A percentile compares a stretch with the other conserved stretches of the same genome.
Evolutionary conservation across 768 basidiomycete species (phyloP).

Genomic region (Termitomyces sp.): DNA sequence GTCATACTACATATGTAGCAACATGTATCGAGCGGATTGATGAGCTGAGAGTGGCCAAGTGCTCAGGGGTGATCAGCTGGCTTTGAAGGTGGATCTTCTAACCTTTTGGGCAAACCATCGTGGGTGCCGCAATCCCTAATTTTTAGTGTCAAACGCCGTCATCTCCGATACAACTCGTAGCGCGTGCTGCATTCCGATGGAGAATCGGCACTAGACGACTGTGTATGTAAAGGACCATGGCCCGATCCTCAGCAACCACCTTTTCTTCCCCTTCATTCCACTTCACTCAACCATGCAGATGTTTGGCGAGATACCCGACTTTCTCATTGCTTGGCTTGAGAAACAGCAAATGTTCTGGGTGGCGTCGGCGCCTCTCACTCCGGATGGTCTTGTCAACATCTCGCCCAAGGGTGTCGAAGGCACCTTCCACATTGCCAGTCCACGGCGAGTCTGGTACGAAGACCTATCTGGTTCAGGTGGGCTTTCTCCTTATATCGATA

Average conservation of each 20-base stretch:
- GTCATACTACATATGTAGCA: not conserved
- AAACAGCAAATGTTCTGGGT: conserved; percentile 71
- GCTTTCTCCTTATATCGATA: conserved; percentile 12
- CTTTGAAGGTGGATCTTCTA: conserved; percentile 5
- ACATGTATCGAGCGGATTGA: not conserved
- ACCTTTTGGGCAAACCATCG: conserved; percentile 4
- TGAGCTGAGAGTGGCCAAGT: not conserved
- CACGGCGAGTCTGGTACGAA: conserved; percentile 65
- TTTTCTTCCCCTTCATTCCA: not conserved
- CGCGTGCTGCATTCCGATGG: conserved; percentile 15
- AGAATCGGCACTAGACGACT: conserved; percentile 11
- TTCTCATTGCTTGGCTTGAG: conserved; percentile 50
- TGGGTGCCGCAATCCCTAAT: conserved; percentile 10
- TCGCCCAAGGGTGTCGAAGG: conserved; percentile 61
- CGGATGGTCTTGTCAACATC: conserved; percentile 58
- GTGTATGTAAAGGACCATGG: conserved; percentile 13
- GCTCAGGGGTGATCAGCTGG: conserved; percentile 12
- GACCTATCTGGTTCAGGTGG: conserved; percentile 66
- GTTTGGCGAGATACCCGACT: conserved; percentile 50
- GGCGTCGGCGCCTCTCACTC: conserved; percentile 54
- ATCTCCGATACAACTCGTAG: conserved; percentile 9
- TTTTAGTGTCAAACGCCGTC: conserved; percentile 7
- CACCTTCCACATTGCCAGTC: conserved; percentile 55
- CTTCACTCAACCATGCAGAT: conserved; percentile 40
- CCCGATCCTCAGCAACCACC: not conserved